Conservation (phyloP, 805 yeast genomes). For the Schizosaccharomyces octosporus region DNA sequence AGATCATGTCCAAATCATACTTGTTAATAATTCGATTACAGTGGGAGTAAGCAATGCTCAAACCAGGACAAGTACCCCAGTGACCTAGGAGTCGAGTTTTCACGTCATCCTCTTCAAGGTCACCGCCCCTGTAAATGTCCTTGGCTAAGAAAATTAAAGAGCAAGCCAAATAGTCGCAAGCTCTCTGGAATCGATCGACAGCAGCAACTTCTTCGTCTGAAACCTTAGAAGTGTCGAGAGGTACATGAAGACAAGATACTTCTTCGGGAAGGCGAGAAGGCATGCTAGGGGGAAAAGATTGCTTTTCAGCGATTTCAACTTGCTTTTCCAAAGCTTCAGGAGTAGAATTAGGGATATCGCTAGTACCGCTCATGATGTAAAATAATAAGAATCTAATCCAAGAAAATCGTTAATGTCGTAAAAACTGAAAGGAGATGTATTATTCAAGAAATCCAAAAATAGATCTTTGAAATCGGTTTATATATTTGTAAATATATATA, state of each 20-base stretch:
- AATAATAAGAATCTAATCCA: not conserved
- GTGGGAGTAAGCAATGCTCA: conserved; percentile 7
- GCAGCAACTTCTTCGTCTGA: not conserved
- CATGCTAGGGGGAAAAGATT: not conserved
- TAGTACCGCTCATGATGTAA: not conserved
- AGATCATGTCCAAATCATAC: conserved; percentile 6
- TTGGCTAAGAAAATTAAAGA: conserved; percentile 8
- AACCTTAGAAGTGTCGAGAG: not conserved
- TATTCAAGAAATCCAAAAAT: too few relatives aligned
- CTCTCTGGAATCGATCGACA: conserved; percentile 7
- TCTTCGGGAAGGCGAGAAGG: not conserved
- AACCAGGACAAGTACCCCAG: conserved; percentile 10
- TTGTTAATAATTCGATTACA: conserved; percentile 7
- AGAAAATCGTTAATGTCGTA: not conserved
- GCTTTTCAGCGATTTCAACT: not conserved
- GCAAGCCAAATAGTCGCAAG: conserved; percentile 7
- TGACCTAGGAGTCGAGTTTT: conserved; percentile 9
- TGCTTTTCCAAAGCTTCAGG: not conserved
- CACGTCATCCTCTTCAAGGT: conserved; percentile 6
- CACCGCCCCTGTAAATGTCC: conserved; percentile 5
- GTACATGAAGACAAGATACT: not conserved
- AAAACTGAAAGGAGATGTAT: not conserved
- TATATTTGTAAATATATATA: too few relatives aligned
- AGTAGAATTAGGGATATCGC: not conserved
- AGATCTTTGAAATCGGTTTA: too few relatives aligned